Evolutionary conservation across 2,329 filamentous ascomycete genomes (phyloP), one percentile per base, ranked within the genome.

Genomic region (Lizonia empirigonia): DNA sequence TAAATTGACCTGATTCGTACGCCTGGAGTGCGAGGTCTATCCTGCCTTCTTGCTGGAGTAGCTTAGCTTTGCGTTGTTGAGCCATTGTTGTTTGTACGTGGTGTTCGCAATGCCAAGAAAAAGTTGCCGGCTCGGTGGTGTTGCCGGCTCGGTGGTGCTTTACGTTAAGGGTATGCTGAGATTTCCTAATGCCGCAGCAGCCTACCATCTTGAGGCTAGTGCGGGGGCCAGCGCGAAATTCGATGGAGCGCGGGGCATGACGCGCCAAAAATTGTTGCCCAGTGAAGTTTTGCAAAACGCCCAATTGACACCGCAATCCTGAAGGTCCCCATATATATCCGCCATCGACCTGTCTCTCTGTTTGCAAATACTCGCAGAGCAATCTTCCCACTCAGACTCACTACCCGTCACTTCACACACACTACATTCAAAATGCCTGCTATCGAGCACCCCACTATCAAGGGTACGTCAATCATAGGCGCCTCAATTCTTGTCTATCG

Each of bases 381-480:
- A 23, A 32, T 39, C n/a, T 20, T 15, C 30, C 19, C 40, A 37
- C 15, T 23, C 49, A 36, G 47, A 47, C 10, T 13, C 16, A 32
- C 19, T 6, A 16, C 41, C 18, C 53, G 41, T 27, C 40, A 45
- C 23, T 48, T 51, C 26, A 41, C 35, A 41, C 16, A 41, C 19
- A 39, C 46, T 16, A 40, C 40, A 33, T 18, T 20, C 74, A 84
- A 70, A 69, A 90, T 90, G 87, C 80, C 76, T 83, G 60, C 60
- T 45, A 89, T 89, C 76, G 82, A 81, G 63, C 87, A 90, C 82
- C 84, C 85, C 74, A 90, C 87, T 72, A 90, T 90, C 81, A 83
- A 89, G 79, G 85, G 86, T 87, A 79, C 51, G 62, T 39, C 16
- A 37, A n/a, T 23, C 19, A 20, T 8, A 19, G 12, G 19, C 20